Percentiles rank a stretch among this genome's conserved stretches.
Conservation (phyloP, 2,329 filamentous ascomycete species). For the Curvularia hawaiiensis region DNA sequence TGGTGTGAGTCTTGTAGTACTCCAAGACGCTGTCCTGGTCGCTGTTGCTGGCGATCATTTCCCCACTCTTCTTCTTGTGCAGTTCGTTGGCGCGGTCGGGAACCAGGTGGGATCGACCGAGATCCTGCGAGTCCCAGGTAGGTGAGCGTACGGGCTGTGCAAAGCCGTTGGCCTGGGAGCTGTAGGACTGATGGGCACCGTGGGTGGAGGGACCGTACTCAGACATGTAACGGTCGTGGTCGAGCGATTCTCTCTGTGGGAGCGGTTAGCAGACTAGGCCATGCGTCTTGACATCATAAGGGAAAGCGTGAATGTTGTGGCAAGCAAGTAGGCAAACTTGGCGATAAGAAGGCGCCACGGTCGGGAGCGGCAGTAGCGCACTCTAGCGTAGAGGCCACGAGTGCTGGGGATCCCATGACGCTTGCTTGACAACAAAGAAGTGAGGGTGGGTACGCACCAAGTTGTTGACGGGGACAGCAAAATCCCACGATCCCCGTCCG, state of each 20-base stretch:
- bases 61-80: slow-evolving; percentile 49
- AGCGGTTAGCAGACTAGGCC: slow-evolving; percentile 27
- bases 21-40: slow-evolving; percentile 56
- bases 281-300: slow-evolving; percentile 4
- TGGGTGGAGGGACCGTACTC: slow-evolving; percentile 38
- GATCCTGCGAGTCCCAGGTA: slow-evolving; percentile 38
- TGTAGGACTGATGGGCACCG: slow-evolving; percentile 40
- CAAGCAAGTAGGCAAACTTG: slow-evolving; percentile 13
- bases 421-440: slow-evolving; percentile 6
- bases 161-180: slow-evolving; percentile 43
- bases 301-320: slow-evolving; percentile 1
- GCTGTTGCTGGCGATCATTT: slow-evolving; percentile 49
- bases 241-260: slow-evolving; percentile 35
- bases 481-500: slow-evolving; percentile 45
- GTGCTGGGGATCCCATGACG: slow-evolving; percentile 19
- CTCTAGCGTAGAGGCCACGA: slow-evolving; percentile 12
- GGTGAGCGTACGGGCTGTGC: slow-evolving; percentile 38
- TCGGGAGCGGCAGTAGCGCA: slow-evolving; percentile 30
- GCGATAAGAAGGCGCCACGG: slow-evolving; percentile 30
- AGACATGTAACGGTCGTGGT: slow-evolving; percentile 45
- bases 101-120: slow-evolving; percentile 34
- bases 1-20: slow-evolving; percentile 45
- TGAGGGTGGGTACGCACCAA: slow-evolving; percentile 36
- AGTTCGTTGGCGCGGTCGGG: slow-evolving; percentile 46
- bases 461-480: slow-evolving; percentile 46